Evolutionary conservation across 129 eudicot species (phyloP), one percentile per base, ranked within the genome.

Genomic region (Logfia minima): DNA sequence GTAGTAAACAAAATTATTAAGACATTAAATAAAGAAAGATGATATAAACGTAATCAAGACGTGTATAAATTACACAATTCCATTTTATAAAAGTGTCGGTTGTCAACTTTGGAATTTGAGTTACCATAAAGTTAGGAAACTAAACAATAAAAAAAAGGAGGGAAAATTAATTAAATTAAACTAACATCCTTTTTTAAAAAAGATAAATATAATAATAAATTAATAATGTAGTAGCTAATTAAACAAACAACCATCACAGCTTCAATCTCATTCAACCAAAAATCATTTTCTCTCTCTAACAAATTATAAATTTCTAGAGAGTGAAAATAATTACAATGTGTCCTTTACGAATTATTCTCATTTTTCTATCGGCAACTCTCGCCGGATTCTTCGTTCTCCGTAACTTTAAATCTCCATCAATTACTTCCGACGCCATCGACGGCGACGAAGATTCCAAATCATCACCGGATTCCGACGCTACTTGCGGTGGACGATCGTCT

Each of bases 311-410:
- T 41, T 66, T 26, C 39, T 59, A 66, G 82, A 80, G 82, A 72
- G 80, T 71, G 76, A 79, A 71, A 29, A 66, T 34, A 74, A 75
- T 39, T 16, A 63, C 31, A 43, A 68, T 87, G 96, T 90, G 96
- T 68, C 96, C 96, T 6, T 76, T 90, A 68, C 84, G 92, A 83
- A 76, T 90, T 48, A 90, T 87, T 31, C 83, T 90, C 72, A 82
- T 90, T 74, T 90, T 90, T 79, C 86, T 90, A 61, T 90, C 92
- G 43, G 90, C 92, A 13, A 85, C 87, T 23, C 86, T 90, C 75
- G 90, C 87, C 81, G 90, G 89, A 19, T 84, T 87, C 77, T 87
- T 90, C 85, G 85, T 85, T 61, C 83, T 90, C 65, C 83, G 77
- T 23, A 90, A 85, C 86, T 73, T 87, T 80, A 85, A 90, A 71